Evolutionary conservation across 2,329 filamentous ascomycete genomes (phyloP).

Genomic region (Amauroascus verrucosus): DNA sequence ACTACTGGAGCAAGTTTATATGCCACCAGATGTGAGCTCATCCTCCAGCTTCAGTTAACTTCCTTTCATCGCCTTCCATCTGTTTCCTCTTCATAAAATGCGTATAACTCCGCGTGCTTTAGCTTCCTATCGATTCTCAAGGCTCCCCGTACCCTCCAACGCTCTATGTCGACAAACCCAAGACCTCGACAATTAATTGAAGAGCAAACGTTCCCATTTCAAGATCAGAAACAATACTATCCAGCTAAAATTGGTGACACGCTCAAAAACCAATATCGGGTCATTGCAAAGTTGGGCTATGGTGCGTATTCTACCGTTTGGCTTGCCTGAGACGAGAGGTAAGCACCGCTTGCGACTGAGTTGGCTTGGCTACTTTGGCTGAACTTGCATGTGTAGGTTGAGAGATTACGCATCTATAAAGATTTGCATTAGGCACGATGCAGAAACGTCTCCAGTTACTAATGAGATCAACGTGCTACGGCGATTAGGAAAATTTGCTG

Average conservation of each 20-base stretch:
- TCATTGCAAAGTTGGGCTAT: constrained; percentile 22
- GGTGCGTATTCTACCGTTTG: constrained; percentile 23
- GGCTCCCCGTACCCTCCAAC: too few relatives aligned
- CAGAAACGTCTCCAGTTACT: constrained; percentile 15
- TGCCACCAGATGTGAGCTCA: too few relatives aligned
- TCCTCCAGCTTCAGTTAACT: too few relatives aligned
- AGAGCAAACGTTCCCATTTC: constrained; percentile 13
- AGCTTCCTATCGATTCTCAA: too few relatives aligned
- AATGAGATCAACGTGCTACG: constrained; percentile 21
- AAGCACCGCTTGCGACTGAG: background rate
- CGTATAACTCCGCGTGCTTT: too few relatives aligned
- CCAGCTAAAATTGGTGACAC: constrained; percentile 19
- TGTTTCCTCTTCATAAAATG: too few relatives aligned
- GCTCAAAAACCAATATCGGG: constrained; percentile 18
- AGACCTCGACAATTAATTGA: constrained; percentile 9
- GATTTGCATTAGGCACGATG: constrained; percentile 16
- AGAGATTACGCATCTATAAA: constrained; percentile 19
- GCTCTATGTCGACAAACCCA: too few relatives aligned
- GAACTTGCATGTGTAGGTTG: constrained; percentile 5
- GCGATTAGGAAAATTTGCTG: constrained; percentile 15
- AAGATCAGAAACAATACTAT: constrained; percentile 20
- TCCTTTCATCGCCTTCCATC: too few relatives aligned
- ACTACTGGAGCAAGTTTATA: too few relatives aligned
- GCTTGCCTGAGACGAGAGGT: constrained; percentile 19
- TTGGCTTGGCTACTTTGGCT: background rate